Evolutionary conservation across 2,329 filamentous ascomycete genomes (phyloP).

Genomic region (Penicillium sp.): DNA sequence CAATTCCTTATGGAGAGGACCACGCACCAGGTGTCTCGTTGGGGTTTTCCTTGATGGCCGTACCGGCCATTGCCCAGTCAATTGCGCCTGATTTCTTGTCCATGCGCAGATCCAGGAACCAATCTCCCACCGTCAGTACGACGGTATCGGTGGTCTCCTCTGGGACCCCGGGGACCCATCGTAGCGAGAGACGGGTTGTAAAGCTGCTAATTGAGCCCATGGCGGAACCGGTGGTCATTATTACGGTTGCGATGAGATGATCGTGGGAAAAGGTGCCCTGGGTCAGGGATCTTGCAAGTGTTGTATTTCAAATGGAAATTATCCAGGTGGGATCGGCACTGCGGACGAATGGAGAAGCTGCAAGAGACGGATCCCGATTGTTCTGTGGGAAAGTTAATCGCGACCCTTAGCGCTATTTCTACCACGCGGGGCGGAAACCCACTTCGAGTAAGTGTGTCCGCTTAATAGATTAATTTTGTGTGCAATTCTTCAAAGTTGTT

Average conservation of each 20-base stretch:
- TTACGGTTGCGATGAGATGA: not conserved
- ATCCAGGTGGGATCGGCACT: not conserved
- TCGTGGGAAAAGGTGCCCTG: not conserved
- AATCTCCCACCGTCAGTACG: constrained; percentile 16
- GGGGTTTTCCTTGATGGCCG: constrained; percentile 14
- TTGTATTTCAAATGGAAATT: not conserved
- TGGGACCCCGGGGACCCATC: constrained; percentile 17
- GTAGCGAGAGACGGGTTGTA: constrained; percentile 17
- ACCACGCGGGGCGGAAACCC: not conserved
- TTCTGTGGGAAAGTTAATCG: not conserved
- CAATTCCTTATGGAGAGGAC: not conserved
- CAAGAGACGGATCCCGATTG: not conserved
- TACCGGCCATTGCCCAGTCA: constrained; percentile 22
- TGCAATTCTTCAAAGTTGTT: too few relatives aligned
- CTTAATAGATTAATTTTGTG: not conserved
- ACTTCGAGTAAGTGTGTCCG: not conserved
- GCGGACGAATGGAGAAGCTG: constrained; percentile 10
- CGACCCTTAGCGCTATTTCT: not conserved
- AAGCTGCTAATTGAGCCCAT: constrained; percentile 16
- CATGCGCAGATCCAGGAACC: constrained; percentile 17
- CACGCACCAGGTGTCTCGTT: constrained; percentile 8
- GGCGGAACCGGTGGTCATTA: constrained; percentile 10
- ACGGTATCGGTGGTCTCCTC: constrained; percentile 15
- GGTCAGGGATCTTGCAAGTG: not conserved
- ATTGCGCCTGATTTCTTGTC: constrained; percentile 14